phyloP scores from a whole-genome alignment of 768 basidiomycete species.

The Cystofilobasidium capitatum region DNA sequence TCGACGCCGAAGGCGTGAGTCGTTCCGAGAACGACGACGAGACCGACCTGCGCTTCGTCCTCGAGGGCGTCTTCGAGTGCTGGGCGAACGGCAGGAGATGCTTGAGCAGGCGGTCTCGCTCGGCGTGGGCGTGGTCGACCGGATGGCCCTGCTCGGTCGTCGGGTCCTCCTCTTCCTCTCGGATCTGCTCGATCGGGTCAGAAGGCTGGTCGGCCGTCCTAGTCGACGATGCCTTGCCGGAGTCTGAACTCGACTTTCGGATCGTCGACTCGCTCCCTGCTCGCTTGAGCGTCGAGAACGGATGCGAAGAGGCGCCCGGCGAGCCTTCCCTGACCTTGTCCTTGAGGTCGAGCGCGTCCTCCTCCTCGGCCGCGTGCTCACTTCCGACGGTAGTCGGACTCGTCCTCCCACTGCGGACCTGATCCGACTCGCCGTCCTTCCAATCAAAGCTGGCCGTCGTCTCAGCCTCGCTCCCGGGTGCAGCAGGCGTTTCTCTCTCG shows the following conservation, averaged over 20 bases:
- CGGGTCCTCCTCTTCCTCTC: slow-evolving; percentile 33
- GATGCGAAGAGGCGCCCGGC: no score
- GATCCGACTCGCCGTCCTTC: slow-evolving; percentile 30
- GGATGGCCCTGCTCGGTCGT: slow-evolving; percentile 31
- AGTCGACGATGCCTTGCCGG: slow-evolving; percentile 6
- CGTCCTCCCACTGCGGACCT: slow-evolving; percentile 29
- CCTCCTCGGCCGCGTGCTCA: slow-evolving; percentile 27
- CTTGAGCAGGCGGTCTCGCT: slow-evolving; percentile 26
- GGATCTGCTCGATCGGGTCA: slow-evolving; percentile 30
- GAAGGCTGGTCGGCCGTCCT: neutral
- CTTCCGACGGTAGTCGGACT: slow-evolving; percentile 38
- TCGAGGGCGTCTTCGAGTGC: slow-evolving; percentile 69
- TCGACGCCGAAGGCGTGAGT: slow-evolving; percentile 30
- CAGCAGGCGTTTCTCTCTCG: slow-evolving; percentile 23
- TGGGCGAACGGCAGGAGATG: slow-evolving; percentile 49
- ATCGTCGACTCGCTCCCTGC: slow-evolving; percentile 38
- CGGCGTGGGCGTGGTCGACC: slow-evolving; percentile 29
- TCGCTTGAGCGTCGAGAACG: neutral
- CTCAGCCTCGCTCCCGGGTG: slow-evolving; percentile 26
- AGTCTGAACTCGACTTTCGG: slow-evolving; percentile 29
- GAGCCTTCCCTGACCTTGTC: neutral
- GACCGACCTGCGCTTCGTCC: slow-evolving; percentile 90
- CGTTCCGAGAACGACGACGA: slow-evolving; percentile 58
- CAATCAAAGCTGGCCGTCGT: slow-evolving; percentile 30
- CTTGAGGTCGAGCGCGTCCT: slow-evolving; percentile 28